A percentile compares a stretch with the other conserved stretches of the same genome.
phyloP scores from a whole-genome alignment of 1,139 yeast genomes.

The Taphrina communis region DNA sequence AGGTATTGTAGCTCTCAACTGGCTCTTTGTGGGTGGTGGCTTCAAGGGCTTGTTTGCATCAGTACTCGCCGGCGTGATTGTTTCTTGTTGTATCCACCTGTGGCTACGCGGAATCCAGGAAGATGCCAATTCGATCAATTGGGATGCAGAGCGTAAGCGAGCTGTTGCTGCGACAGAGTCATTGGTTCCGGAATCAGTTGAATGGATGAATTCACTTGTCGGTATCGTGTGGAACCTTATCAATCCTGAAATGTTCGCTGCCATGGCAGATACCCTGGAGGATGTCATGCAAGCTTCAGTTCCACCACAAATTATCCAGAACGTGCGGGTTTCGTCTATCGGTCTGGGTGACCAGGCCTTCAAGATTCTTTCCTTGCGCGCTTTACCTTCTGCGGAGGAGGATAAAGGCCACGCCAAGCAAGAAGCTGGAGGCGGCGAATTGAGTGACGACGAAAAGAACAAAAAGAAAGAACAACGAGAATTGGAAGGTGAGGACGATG shows the following conservation, averaged over 20 bases:
- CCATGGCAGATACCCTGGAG: constrained; percentile 42
- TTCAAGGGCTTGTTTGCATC: constrained; percentile 35
- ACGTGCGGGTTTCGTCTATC: constrained; percentile 39
- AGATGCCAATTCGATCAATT: constrained; percentile 38
- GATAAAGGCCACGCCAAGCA: constrained; percentile 31
- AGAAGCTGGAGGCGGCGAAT: constrained; percentile 12
- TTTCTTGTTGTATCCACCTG: constrained; percentile 36
- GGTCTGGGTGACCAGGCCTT: constrained; percentile 40
- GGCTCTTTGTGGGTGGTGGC: constrained; percentile 39
- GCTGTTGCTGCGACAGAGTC: constrained; percentile 41
- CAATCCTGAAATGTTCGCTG: constrained; percentile 42
- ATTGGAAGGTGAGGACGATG: constrained; percentile 38
- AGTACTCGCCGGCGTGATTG: constrained; percentile 34
- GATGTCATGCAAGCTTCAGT: constrained; percentile 43
- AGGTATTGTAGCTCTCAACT: constrained; percentile 23
- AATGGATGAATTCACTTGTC: constrained; percentile 41
- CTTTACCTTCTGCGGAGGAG: constrained; percentile 40
- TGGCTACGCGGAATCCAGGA: constrained; percentile 40
- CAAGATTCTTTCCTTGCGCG: constrained; percentile 40
- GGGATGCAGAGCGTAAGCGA: constrained; percentile 41
- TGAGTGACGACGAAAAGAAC: constrained; percentile 24
- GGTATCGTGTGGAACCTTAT: constrained; percentile 40
- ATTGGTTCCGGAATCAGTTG: constrained; percentile 42
- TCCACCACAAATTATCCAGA: constrained; percentile 38
- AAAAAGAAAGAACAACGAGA: constrained; percentile 38